Evolutionary conservation across 371 early-diverging fungal genomes (phyloP).

Genomic region (Saksenaea oblongispora): DNA sequence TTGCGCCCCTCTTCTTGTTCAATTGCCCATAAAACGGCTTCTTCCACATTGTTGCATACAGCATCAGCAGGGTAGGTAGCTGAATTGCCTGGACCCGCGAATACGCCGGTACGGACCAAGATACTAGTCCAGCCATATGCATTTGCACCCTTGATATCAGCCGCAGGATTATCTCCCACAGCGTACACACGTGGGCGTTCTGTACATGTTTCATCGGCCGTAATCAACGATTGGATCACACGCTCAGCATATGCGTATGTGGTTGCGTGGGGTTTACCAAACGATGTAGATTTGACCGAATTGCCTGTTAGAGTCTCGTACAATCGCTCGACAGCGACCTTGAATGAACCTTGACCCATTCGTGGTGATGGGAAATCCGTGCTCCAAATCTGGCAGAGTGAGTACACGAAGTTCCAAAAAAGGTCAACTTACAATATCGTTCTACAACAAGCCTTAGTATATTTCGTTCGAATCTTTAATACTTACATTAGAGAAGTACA

Average conservation of each 20-base stretch:
- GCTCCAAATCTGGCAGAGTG: conserved; percentile 67
- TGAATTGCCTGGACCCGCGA: conserved; percentile 56
- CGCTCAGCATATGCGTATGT: conserved; percentile 77
- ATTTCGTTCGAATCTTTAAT: neutral
- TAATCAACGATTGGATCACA: conserved; percentile 38
- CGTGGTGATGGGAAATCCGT: conserved; percentile 81
- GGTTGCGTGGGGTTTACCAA: conserved; percentile 80
- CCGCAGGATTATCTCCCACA: conserved; percentile 77
- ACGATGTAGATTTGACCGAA: conserved; percentile 66
- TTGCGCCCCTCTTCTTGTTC: conserved; percentile 24
- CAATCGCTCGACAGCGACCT: conserved; percentile 63
- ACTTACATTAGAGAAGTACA: conserved; percentile 79
- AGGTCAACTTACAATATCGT: conserved; percentile 38
- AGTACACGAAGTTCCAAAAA: neutral
- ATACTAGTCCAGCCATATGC: conserved; percentile 79
- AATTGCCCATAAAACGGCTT: conserved; percentile 68
- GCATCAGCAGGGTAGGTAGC: conserved; percentile 58
- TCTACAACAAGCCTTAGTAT: conserved; percentile 22
- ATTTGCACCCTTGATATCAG: conserved; percentile 84
- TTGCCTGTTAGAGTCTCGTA: conserved; percentile 38
- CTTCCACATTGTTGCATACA: conserved; percentile 73
- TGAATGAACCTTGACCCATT: conserved; percentile 83
- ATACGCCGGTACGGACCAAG: conserved; percentile 85
- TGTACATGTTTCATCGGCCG: neutral
- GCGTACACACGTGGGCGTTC: conserved; percentile 54